Evolutionary conservation across 2,329 filamentous ascomycete species (phyloP), one percentile per base, ranked within the genome.

Genomic region (Fusarium luffae): DNA sequence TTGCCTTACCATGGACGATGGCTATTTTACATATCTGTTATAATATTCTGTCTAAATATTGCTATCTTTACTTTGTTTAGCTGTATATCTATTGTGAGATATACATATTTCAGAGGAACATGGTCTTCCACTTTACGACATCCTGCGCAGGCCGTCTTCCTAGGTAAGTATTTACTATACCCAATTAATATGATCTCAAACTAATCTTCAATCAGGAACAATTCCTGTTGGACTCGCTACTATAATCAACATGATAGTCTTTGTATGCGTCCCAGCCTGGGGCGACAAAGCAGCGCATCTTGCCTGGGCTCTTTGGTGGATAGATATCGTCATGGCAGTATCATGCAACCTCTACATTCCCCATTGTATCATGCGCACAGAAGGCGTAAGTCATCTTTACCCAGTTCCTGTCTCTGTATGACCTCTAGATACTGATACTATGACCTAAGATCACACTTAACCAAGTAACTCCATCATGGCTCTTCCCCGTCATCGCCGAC

Each of bases 211-310:
- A 14, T 0, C 7, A 16, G 89, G 85, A 1, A 88, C 87, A 0
- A 83, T 90, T 27, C 88, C 89, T 0, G 90, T 91, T 85, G 88
- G 85, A 0, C 82, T 91, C 30, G 85, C 87, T 2, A 90, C 88
- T 0, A 85, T 91, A 8, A 82, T 91, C 54, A 86, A 88, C 52
- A 86, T 88, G 82, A 84, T 86, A 68, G 82, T 86, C 9, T 82
- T 85, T 34, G 82, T 89, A 7, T 90, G 88, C 68, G 83, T 74
- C 3, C 72, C 86, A 1, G 84, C 85, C 11, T 90, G 87, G 88
- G 88, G 87, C 0, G 65, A 79, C 14, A 85, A 85, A 82, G 81
- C 81, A 12, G 80, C 79, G 27, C 80, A 81, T 55, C 75, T 86
- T 40, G 84, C 84, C 4, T 88, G 85, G 85, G 82, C 74, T 3